Evolutionary conservation across 1,284 basidiomycete species (phyloP), one percentile per base, ranked within the genome.

Genomic region (Phellopilus nigrolimitatus): DNA sequence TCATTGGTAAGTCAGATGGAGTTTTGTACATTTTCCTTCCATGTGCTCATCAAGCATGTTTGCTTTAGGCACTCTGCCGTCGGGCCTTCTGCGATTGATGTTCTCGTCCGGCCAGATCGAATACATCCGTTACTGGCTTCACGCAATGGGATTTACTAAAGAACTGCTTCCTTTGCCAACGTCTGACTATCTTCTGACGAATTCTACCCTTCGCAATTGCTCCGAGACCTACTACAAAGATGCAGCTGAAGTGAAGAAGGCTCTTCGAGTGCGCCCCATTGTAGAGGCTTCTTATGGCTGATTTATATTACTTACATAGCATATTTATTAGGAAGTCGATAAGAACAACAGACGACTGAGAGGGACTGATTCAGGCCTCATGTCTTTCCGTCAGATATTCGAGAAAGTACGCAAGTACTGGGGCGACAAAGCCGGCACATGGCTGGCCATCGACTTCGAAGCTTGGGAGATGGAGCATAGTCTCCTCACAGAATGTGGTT

Each of bases 101-200:
- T 88, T 91, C 62, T 86, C 87, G 6, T 87, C 87, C 9, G 79
- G 78, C 5, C 92, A 95, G 68, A 72, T 94, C 54, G 86, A 92
- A 64, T 95, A 92, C 64, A 64, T 88, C 13, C 77, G 88, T 48
- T 91, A 93, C 65, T 94, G 87, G 80, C 76, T 94, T 40, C 78
- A 88, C 61, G 78, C 81, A 0, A 82, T 84, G 74, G 68, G 76
- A 42, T 71, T 92, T 47, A 88, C 87, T 0, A 73, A 79, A 51
- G 63, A 71, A 8, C 71, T 73, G 17, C 75, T 91, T 33, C 79
- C 86, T 7, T 65, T 91, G 15, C 88, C 88, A 1, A 81, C 84
- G 57, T 83, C 81, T 3, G 78, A 86, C 56, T 88, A 81, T 58
- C 74, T 91, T 47, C 69, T 90, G 57, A 76, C 73, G 0, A 66